Conservation (phyloP, 495 filamentous ascomycete genomes). For the Entonaema liquescens region DNA sequence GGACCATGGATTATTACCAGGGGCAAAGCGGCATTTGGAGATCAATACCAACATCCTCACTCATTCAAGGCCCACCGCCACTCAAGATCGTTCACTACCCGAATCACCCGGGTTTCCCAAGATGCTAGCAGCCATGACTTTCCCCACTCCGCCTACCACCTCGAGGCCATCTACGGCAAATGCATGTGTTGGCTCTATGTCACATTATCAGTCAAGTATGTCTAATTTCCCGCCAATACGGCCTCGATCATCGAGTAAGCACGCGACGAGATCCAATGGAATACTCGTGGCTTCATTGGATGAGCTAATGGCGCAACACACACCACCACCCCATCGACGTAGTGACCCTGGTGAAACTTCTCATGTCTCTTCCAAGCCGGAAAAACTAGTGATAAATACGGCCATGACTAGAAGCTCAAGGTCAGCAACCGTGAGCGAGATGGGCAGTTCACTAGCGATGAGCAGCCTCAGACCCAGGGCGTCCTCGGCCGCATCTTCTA, state of each 20-base stretch:
- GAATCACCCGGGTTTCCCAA: constrained; percentile 44
- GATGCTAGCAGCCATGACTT: constrained; percentile 39
- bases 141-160: constrained; percentile 36
- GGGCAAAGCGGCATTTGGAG: background rate
- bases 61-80: constrained; percentile 14
- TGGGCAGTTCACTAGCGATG: background rate
- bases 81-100: constrained; percentile 16
- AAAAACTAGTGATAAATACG: background rate
- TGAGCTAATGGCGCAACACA: constrained; percentile 25
- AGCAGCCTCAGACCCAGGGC: background rate
- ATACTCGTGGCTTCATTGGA: constrained; percentile 23
- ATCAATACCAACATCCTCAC: constrained; percentile 6
- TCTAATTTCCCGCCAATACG: constrained; percentile 14
- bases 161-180: constrained; percentile 29
- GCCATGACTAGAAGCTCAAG: background rate
- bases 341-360: background rate
- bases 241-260: constrained; percentile 35
- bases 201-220: background rate
- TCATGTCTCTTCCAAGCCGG: background rate
- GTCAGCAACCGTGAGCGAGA: background rate
- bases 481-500: constrained; percentile 2
- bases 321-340: background rate
- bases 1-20: background rate
- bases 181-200: constrained; percentile 8
- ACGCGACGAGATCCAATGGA: constrained; percentile 11